A percentile compares a stretch with the other conserved stretches of the same genome.
These are phyloP conservation scores for Flaveria linearis DNA, from an alignment of 129 eudicot genomes.

Conservation along the genomic window DNA sequence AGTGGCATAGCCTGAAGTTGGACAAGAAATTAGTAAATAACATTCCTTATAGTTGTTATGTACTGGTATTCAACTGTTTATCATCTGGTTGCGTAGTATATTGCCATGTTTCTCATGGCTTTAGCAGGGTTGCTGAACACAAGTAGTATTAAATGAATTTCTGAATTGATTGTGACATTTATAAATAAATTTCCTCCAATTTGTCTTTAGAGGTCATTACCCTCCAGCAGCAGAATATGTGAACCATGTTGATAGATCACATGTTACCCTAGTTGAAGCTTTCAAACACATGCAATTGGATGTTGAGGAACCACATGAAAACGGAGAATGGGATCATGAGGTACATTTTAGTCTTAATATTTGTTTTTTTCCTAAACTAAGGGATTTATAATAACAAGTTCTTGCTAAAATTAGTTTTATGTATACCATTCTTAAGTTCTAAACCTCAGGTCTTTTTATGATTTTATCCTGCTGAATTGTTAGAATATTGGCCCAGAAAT, in stretches of 20 bases:
- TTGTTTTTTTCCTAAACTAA: background rate
- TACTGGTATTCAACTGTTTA: background rate
- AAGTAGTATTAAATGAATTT: background rate
- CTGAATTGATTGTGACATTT: background rate
- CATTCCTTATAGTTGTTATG: background rate
- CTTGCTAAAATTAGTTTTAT: background rate
- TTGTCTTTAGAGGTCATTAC: constrained; percentile 57
- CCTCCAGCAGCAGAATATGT: constrained; percentile 85
- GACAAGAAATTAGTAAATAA: background rate
- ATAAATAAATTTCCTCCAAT: constrained; percentile 5
- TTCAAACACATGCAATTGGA: constrained; percentile 82
- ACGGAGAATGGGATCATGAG: constrained; percentile 78
- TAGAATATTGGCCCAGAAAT: no score
- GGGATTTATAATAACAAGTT: background rate
- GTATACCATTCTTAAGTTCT: background rate
- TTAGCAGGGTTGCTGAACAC: background rate
- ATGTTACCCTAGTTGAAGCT: constrained; percentile 71
- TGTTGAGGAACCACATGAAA: constrained; percentile 69
- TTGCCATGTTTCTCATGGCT: constrained; percentile 1
- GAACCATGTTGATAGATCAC: constrained; percentile 69
- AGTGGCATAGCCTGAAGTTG: background rate
- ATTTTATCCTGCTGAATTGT: background rate
- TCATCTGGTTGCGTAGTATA: constrained; percentile 2
- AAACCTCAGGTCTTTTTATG: background rate
- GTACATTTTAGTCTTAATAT: constrained; percentile 29